These are phyloP conservation scores for Rhipidocladum racemiflorum DNA, from an alignment of 176 grass and related monocot species.

Conservation along the genomic window DNA sequence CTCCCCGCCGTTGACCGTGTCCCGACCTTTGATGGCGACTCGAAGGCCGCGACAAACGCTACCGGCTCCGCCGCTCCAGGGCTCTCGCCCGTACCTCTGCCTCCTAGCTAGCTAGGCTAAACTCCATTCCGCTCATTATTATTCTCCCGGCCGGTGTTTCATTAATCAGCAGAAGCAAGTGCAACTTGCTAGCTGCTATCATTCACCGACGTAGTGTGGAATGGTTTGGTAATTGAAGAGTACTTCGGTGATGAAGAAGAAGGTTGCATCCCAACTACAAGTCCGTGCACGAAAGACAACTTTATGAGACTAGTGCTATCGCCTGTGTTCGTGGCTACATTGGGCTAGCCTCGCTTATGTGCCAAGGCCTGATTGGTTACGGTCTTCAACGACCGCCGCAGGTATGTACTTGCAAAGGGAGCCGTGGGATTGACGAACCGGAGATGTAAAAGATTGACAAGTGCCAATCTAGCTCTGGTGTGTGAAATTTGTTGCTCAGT, in stretches of 20 bases:
- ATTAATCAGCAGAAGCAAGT: neutral
- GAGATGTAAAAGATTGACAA: neutral
- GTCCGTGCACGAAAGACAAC: neutral
- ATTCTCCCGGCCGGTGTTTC: neutral
- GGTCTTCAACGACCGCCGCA: neutral
- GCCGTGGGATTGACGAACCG: neutral
- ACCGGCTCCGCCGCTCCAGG: constrained; percentile 5
- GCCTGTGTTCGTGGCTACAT: neutral
- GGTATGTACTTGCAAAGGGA: neutral
- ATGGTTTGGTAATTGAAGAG: neutral
- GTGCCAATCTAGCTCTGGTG: neutral
- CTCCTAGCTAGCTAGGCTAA: neutral
- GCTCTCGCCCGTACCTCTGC: neutral
- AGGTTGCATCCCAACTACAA: neutral
- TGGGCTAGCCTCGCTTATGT: neutral
- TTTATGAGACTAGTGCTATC: neutral
- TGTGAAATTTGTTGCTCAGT: neutral
- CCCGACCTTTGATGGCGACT: constrained; percentile 19
- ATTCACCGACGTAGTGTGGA: too few relatives aligned
- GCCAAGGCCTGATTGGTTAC: neutral
- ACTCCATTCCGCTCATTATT: neutral
- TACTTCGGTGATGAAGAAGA: neutral
- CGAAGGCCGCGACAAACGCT: constrained; percentile 23
- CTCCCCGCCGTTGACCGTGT: constrained; percentile 46
- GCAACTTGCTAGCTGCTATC: too few relatives aligned